Conservation (phyloP, 495 filamentous ascomycete species). For the Aspergillus bridgeri region DNA sequence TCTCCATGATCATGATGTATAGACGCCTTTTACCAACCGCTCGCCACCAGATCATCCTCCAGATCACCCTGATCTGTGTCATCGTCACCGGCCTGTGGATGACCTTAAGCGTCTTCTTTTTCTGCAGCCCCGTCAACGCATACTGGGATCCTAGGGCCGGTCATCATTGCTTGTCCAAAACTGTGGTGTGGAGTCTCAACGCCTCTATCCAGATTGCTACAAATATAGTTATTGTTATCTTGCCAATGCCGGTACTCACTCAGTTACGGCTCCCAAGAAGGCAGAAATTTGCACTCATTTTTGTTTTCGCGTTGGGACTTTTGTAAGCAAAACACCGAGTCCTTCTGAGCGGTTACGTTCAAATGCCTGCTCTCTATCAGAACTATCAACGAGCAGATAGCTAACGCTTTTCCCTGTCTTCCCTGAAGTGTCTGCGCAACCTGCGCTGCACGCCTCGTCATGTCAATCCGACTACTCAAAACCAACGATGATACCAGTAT, state of each 20-base stretch:
- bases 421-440: constrained; percentile 34
- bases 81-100: constrained; percentile 34
- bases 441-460: constrained; percentile 30
- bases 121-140: constrained; percentile 32
- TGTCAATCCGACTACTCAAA: constrained; percentile 13
- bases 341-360: too few relatives aligned
- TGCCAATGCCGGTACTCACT: constrained; percentile 44
- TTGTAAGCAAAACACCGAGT: constrained; percentile 29
- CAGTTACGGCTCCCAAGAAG: constrained; percentile 36
- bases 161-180: constrained; percentile 30
- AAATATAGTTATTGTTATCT: constrained; percentile 45
- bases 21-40: constrained; percentile 34
- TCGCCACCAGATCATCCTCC: constrained; percentile 27
- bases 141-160: constrained; percentile 25
- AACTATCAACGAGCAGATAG: neutral
- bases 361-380: neutral
- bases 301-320: constrained; percentile 47
- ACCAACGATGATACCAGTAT: constrained; percentile 24
- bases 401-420: neutral
- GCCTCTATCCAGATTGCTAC: constrained; percentile 44
- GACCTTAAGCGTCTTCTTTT: constrained; percentile 35
- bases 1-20: constrained; percentile 41
- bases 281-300: constrained; percentile 40
- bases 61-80: constrained; percentile 30
- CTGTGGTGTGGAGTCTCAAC: constrained; percentile 40